Evolutionary conservation across 164 flowering plant species (phyloP), one percentile per base, ranked within the genome.

Genomic region (Liriodendron chinense): DNA sequence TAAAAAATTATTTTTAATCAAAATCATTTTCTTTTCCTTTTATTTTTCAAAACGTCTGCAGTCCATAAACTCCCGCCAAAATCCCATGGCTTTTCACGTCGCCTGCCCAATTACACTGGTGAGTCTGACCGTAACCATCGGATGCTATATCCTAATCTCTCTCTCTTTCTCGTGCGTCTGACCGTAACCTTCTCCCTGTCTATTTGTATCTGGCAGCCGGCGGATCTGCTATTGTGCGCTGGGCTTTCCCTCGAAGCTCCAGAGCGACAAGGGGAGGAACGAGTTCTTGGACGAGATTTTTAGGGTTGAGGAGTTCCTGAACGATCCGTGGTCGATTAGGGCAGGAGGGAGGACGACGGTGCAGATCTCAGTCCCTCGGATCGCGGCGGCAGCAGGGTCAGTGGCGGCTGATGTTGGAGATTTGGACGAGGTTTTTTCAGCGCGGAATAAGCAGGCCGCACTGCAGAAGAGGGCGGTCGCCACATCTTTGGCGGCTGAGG

Each of bases 71-170:
- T 69, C 70, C 78, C 79, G 75, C 80, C 22, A 74, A 74, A 72
- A 76, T 71, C 56, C 77, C 70, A 92, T 92, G 99, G 98, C 99
- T 85, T 96, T 96, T 89, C 99, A 96, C 86, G 94, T 91, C 74
- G 95, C 97, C 83, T 96, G 99, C 85, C 98, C 99, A 85, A 92
- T 96, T 86, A 94, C 99, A 76, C n/a, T 91, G 98, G 99, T 95
- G 82, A 68, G 74, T 70, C 56, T 69, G n/a, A n/a, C n/a, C n/a
- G n/a, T n/a, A n/a, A n/a, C n/a, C n/a, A n/a, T n/a, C 59, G 24
- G 63, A 50, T 4, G 18, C 50, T 5, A 6, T 3, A 7, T 61
- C 74, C 65, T 62, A 76, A 78, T 75, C 62, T 26, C 59, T 74
- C 66, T 68, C 74, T 72, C 77, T 71, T 73, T 76, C 53, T 20